A percentile compares a stretch with the other conserved stretches of the same genome.
Conservation (phyloP, 1,284 basidiomycete genomes). For the Microbotryum saponariae region DNA sequence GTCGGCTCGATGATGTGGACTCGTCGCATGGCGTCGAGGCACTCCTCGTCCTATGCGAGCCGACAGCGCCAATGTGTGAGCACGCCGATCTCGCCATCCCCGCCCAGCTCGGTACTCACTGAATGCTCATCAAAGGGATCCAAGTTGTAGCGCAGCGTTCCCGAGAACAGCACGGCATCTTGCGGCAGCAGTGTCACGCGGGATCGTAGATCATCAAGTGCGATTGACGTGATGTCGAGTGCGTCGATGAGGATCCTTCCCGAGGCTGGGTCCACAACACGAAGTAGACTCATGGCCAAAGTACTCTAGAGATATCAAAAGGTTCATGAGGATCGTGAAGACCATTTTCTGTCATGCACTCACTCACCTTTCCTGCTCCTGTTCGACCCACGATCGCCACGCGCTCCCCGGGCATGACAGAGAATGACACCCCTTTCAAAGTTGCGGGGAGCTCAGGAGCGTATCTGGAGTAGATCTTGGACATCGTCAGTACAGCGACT, state of each 20-base stretch:
- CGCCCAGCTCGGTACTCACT: neutral
- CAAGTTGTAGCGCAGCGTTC: constrained; percentile 71
- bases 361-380: constrained; percentile 40
- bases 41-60: constrained; percentile 12
- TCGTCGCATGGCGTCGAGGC: constrained; percentile 33
- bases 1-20: constrained; percentile 45
- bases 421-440: constrained; percentile 67
- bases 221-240: constrained; percentile 59
- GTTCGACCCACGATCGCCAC: constrained; percentile 52
- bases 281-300: constrained; percentile 71
- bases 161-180: constrained; percentile 73
- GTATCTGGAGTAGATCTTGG: constrained; percentile 39
- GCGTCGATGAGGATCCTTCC: constrained; percentile 77
- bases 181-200: constrained; percentile 36
- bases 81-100: too few relatives aligned
- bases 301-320: constrained; percentile 48
- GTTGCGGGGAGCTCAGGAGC: constrained; percentile 75
- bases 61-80: neutral
- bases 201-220: constrained; percentile 19
- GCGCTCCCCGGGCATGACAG: constrained; percentile 64
- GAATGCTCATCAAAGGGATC: constrained; percentile 75
- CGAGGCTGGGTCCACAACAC: constrained; percentile 75
- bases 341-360: too few relatives aligned
- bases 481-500: too few relatives aligned
- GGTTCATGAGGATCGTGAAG: constrained; percentile 15